A percentile compares a stretch with the other conserved stretches of the same genome.
Evolutionary conservation across 768 basidiomycete genomes (phyloP).

Genomic region (Mycena pura): DNA sequence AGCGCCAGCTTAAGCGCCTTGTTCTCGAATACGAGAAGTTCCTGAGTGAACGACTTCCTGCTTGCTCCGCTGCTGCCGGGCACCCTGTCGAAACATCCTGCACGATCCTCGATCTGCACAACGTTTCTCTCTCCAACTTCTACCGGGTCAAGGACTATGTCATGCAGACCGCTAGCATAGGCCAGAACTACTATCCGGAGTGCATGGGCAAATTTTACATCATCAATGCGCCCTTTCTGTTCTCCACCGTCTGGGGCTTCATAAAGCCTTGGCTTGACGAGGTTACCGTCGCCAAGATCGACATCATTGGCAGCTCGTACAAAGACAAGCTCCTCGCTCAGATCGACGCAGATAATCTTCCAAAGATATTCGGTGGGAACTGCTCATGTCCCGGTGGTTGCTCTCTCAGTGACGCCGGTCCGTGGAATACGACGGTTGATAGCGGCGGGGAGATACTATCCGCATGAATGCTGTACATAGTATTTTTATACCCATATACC

Average conservation of each 20-base stretch:
- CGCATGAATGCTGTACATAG: no score
- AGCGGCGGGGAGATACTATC: constrained; percentile 13
- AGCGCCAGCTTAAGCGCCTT: constrained; percentile 88
- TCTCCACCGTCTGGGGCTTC: constrained; percentile 85
- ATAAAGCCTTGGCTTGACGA: constrained; percentile 95
- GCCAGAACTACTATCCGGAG: constrained; percentile 92
- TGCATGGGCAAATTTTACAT: constrained; percentile 98
- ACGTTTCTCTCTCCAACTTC: constrained; percentile 76
- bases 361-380: constrained; percentile 82
- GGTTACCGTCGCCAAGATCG: constrained; percentile 94
- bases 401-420: constrained; percentile 87
- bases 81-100: constrained; percentile 96
- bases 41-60: constrained; percentile 79
- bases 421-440: constrained; percentile 66
- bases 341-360: constrained; percentile 85
- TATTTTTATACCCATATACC: no score
- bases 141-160: constrained; percentile 95
- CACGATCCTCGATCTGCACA: constrained; percentile 92
- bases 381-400: constrained; percentile 85
- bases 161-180: constrained; percentile 72
- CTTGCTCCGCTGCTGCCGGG: constrained; percentile 71
- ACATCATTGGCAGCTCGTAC: constrained; percentile 81
- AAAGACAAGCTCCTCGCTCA: constrained; percentile 79
- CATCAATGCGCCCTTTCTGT: constrained; percentile 96
- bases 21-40: constrained; percentile 95